These are phyloP conservation scores for Murraya paniculata DNA, from an alignment of 345 rosid species.

Conservation along the genomic window DNA sequence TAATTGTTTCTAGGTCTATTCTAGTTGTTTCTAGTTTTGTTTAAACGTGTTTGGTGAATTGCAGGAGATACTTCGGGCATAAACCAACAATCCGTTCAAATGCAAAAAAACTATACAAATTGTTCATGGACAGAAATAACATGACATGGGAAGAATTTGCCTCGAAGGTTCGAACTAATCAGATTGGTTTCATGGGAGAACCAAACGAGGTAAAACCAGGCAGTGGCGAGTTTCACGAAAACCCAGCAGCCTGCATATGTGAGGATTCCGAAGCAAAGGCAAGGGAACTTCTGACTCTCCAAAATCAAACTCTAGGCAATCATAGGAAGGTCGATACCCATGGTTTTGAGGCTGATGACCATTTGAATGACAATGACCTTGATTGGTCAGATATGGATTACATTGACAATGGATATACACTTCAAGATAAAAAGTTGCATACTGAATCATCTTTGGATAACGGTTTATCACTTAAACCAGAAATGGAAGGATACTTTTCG, in stretches of 20 bases:
- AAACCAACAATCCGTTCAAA: slow-evolving; percentile 86
- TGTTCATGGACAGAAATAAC: slow-evolving; percentile 60
- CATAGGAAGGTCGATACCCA: slow-evolving; percentile 3
- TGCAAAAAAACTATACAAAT: slow-evolving; percentile 63
- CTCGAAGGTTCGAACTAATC: slow-evolving; percentile 47
- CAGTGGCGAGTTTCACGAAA: slow-evolving; percentile 83
- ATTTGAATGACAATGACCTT: slow-evolving; percentile 41
- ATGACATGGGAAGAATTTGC: slow-evolving; percentile 88
- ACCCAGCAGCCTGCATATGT: slow-evolving; percentile 80
- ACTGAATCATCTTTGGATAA: slow-evolving; percentile 5
- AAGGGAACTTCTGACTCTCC: slow-evolving; percentile 4
- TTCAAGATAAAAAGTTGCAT: slow-evolving; percentile 18
- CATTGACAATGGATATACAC: slow-evolving; percentile 16
- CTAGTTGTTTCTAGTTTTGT: background rate
- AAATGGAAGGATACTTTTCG: slow-evolving; percentile 39
- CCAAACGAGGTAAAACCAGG: slow-evolving; percentile 80
- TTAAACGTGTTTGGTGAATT: background rate
- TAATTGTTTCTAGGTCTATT: background rate
- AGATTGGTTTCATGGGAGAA: slow-evolving; percentile 86
- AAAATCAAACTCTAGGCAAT: background rate
- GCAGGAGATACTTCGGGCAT: slow-evolving; percentile 93
- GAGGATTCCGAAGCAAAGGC: slow-evolving; percentile 42
- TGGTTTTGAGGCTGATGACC: slow-evolving; percentile 23
- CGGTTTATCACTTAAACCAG: slow-evolving; percentile 16
- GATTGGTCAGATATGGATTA: slow-evolving; percentile 45